A percentile compares a stretch with the other conserved stretches of the same genome.
Conservation (phyloP, 2,329 filamentous ascomycete species). For the Penicillium sp. region DNA sequence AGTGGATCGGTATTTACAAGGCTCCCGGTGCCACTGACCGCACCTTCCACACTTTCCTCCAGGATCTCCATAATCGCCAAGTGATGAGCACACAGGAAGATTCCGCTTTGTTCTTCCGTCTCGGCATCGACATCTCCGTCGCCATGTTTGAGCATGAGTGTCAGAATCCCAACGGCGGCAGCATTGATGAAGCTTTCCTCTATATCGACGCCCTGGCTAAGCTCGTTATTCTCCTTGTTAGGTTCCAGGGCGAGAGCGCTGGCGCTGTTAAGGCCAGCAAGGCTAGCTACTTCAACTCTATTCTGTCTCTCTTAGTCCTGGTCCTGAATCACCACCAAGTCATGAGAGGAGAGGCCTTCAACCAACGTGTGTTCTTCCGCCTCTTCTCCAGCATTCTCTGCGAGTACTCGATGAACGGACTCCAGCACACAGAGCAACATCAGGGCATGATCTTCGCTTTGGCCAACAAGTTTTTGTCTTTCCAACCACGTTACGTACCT, state of each 20-base stretch:
- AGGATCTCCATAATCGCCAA: conserved; percentile 72
- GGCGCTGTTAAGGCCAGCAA: conserved; percentile 60
- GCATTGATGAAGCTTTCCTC: conserved; percentile 57
- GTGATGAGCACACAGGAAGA: conserved; percentile 72
- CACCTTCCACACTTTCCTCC: conserved; percentile 69
- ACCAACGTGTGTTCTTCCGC: conserved; percentile 85
- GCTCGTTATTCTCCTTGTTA: conserved; percentile 71
- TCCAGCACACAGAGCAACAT: conserved; percentile 59
- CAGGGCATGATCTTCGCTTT: conserved; percentile 68
- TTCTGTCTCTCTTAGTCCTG: conserved; percentile 72
- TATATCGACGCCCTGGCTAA: conserved; percentile 78
- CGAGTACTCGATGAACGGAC: conserved; percentile 60
- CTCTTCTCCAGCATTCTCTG: conserved; percentile 80
- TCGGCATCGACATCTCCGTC: conserved; percentile 75
- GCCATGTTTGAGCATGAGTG: conserved; percentile 70
- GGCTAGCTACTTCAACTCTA: conserved; percentile 68
- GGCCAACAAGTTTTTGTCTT: conserved; percentile 64
- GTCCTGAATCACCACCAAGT: conserved; percentile 82
- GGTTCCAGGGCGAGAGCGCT: conserved; percentile 62
- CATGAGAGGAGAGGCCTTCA: conserved; percentile 75
- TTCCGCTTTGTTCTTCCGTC: conserved; percentile 72
- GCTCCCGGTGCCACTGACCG: conserved; percentile 73
- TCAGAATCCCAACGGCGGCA: conserved; percentile 59
- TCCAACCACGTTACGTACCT: conserved; percentile 74
- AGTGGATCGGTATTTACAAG: conserved; percentile 82